These are phyloP conservation scores for Stramenopiles sp. DNA, from an alignment of 352 stramenopile species.

Conservation along the genomic window DNA sequence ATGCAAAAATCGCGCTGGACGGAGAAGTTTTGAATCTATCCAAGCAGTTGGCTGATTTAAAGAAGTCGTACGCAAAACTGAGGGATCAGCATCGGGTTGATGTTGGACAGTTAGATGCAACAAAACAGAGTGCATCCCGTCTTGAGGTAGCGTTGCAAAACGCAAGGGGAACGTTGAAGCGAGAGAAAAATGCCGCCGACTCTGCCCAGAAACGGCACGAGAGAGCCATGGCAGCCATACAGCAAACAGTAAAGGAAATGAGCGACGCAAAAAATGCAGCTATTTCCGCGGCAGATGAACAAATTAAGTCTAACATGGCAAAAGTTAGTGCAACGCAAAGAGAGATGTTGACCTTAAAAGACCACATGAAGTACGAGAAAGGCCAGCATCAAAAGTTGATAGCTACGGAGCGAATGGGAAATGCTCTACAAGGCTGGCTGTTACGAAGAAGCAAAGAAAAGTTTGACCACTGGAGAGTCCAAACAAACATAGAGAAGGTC, in stretches of 20 bases:
- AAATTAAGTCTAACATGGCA: not conserved
- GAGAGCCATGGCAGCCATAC: not conserved
- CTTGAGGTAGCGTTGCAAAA: not conserved
- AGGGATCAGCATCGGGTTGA: slow-evolving; percentile 27
- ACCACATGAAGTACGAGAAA: not conserved
- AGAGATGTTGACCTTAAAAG: not conserved
- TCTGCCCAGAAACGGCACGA: not conserved
- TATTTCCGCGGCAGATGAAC: not conserved
- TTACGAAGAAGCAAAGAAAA: not conserved
- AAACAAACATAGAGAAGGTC: not conserved
- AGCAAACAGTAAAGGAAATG: slow-evolving; percentile 8
- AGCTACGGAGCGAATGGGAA: not conserved
- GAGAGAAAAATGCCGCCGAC: not conserved
- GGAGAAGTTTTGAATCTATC: not conserved
- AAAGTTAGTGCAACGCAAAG: slow-evolving; percentile 2
- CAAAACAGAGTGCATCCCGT: not conserved
- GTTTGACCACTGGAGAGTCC: not conserved
- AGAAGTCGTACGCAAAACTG: slow-evolving; percentile 26
- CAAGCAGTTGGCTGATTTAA: slow-evolving; percentile 25
- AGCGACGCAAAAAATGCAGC: not conserved
- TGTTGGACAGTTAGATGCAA: slow-evolving; percentile 1
- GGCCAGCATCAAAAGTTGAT: slow-evolving; percentile 1
- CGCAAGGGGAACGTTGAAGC: not conserved
- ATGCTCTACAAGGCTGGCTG: not conserved
- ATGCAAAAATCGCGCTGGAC: not conserved